These are phyloP conservation scores for Paramecium sexaurelia DNA, from an alignment of 73 alveolate species.

Conservation along the genomic window DNA sequence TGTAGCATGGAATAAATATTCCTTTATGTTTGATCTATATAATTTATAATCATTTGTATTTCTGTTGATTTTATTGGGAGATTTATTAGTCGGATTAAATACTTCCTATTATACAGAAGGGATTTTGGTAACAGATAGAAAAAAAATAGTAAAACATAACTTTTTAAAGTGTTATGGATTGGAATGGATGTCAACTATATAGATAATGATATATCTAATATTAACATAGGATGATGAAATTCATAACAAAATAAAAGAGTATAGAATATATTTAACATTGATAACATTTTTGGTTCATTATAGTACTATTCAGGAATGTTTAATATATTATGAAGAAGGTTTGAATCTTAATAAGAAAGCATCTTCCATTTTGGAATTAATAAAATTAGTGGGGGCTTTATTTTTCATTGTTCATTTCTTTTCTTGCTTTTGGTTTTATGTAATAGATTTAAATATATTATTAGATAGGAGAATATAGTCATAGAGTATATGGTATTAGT, in stretches of 20 bases:
- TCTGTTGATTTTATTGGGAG: not conserved
- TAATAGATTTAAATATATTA: not conserved
- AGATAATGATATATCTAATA: not conserved
- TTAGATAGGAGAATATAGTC: conserved; percentile 23
- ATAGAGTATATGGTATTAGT: conserved; percentile 17
- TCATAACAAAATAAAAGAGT: not conserved
- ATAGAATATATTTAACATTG: not conserved
- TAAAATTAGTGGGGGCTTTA: not conserved
- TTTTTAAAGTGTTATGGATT: conserved; percentile 3
- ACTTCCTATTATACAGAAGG: not conserved
- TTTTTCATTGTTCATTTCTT: conserved; percentile 9
- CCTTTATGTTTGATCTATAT: not conserved
- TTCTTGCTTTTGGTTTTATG: conserved; percentile 47
- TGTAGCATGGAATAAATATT: not conserved
- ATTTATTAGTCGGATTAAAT: not conserved
- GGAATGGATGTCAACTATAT: conserved; percentile 1
- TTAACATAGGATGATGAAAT: not conserved
- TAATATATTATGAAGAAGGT: conserved; percentile 18
- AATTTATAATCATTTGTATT: not conserved
- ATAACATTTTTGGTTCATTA: conserved; percentile 21
- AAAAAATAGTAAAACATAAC: not conserved
- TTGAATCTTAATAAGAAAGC: conserved; percentile 16
- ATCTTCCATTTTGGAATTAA: not conserved
- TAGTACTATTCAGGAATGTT: not conserved
- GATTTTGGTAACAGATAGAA: not conserved